phyloP scores from a whole-genome alignment of 2,329 filamentous ascomycete species.

The Periconia digitata region DNA sequence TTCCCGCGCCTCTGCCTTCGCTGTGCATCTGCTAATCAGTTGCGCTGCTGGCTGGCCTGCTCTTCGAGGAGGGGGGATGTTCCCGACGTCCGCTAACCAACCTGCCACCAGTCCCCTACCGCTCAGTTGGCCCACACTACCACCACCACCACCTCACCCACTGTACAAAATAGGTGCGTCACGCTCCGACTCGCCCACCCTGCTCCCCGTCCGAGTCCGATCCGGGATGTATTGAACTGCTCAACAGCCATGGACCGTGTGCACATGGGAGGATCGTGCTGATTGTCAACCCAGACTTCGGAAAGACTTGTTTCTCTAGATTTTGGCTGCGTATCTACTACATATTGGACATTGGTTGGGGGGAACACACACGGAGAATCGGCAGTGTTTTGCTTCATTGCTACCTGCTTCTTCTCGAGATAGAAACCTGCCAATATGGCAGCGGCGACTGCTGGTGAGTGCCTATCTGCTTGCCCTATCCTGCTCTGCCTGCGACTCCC shows the following conservation, averaged over 20 bases:
- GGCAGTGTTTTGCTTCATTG: slow-evolving; percentile 11
- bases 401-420: slow-evolving; percentile 21
- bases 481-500: slow-evolving; percentile 17
- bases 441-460: slow-evolving; percentile 46
- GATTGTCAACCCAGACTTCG: slow-evolving; percentile 13
- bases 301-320: slow-evolving; percentile 3
- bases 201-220: slow-evolving; percentile 8
- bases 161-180: slow-evolving; percentile 35
- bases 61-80: slow-evolving; percentile 26
- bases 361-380: not conserved
- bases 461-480: slow-evolving; percentile 21
- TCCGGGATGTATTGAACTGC: not conserved
- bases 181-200: slow-evolving; percentile 11
- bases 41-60: not conserved
- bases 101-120: slow-evolving; percentile 28
- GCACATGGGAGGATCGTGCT: slow-evolving; percentile 13
- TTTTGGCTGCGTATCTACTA: not conserved
- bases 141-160: slow-evolving; percentile 8
- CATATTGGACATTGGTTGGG: slow-evolving; percentile 1
- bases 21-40: not conserved
- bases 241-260: not conserved
- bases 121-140: slow-evolving; percentile 30
- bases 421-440: slow-evolving; percentile 38
- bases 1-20: not conserved
- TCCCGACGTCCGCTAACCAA: slow-evolving; percentile 39